Evolutionary conservation across 2,329 filamentous ascomycete species (phyloP).

Genomic region (Diaporthe sp.): DNA sequence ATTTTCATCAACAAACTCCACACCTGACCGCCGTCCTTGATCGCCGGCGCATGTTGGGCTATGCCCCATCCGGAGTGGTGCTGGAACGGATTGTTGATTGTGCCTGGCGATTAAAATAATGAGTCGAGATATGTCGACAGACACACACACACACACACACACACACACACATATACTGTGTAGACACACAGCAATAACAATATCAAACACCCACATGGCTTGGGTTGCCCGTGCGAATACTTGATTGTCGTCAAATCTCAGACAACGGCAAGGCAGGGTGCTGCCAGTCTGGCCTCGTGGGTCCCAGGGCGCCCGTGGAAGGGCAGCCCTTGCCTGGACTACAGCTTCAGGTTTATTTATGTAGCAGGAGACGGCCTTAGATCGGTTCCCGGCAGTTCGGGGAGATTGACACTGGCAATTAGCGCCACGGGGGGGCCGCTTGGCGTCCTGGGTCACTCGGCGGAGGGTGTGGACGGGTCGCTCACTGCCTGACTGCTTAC

Average conservation of each 20-base stretch:
- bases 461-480: too few relatives aligned
- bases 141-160: too few relatives aligned
- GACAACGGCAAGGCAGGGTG: neutral
- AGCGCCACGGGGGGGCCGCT: neutral
- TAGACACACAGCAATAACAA: too few relatives aligned
- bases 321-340: constrained; percentile 15
- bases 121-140: neutral
- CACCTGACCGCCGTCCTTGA: constrained; percentile 27
- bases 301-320: neutral
- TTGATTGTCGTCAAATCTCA: constrained; percentile 4
- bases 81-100: constrained; percentile 1
- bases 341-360: constrained; percentile 14
- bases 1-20: constrained; percentile 11
- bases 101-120: neutral
- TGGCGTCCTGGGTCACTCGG: neutral
- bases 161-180: neutral
- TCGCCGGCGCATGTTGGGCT: constrained; percentile 5
- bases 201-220: neutral
- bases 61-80: constrained; percentile 2
- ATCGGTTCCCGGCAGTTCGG: constrained; percentile 32
- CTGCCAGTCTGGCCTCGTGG: neutral
- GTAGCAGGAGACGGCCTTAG: neutral
- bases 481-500: neutral
- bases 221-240: neutral
- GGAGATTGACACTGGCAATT: constrained; percentile 13